A percentile compares a stretch with the other conserved stretches of the same genome.
These are phyloP conservation scores for Ceriops zippeliana DNA, from an alignment of 345 rosid species.

Conservation along the genomic window DNA sequence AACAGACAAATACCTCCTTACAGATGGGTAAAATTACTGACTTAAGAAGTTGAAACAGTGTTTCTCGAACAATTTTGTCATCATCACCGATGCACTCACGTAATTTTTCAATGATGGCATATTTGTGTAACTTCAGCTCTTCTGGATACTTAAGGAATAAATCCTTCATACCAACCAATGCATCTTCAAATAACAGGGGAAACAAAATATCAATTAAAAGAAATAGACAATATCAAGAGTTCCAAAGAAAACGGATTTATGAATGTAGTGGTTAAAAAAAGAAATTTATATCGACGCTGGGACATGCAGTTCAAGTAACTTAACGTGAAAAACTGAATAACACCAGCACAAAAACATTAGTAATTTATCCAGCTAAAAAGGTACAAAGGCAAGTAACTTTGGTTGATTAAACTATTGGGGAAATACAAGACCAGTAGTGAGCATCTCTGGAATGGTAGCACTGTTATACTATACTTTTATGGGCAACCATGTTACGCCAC, in stretches of 20 bases:
- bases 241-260: not conserved
- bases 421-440: too few species aligned
- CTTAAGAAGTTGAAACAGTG: slow-evolving; percentile 56
- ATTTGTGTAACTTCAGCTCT: slow-evolving; percentile 56
- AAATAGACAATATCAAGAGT: not conserved
- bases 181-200: slow-evolving; percentile 48
- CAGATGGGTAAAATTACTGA: slow-evolving; percentile 58
- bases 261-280: not conserved
- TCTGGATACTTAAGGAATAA: slow-evolving; percentile 58
- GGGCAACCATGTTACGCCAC: too few species aligned
- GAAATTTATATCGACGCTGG: not conserved
- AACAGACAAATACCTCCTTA: slow-evolving; percentile 50
- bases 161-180: slow-evolving; percentile 67
- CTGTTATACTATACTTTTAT: too few species aligned
- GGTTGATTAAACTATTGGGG: too few species aligned
- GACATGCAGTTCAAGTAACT: not conserved
- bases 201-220: slow-evolving; percentile 5
- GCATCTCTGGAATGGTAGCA: too few species aligned
- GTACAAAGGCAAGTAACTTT: too few species aligned
- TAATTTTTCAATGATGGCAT: slow-evolving; percentile 57
- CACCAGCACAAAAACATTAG: not conserved
- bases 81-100: slow-evolving; percentile 68
- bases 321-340: not conserved
- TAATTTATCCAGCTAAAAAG: too few species aligned
- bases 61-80: slow-evolving; percentile 57